These are phyloP conservation scores for Fusarium sp. DNA, from an alignment of 2,329 filamentous ascomycete species.

Conservation along the genomic window DNA sequence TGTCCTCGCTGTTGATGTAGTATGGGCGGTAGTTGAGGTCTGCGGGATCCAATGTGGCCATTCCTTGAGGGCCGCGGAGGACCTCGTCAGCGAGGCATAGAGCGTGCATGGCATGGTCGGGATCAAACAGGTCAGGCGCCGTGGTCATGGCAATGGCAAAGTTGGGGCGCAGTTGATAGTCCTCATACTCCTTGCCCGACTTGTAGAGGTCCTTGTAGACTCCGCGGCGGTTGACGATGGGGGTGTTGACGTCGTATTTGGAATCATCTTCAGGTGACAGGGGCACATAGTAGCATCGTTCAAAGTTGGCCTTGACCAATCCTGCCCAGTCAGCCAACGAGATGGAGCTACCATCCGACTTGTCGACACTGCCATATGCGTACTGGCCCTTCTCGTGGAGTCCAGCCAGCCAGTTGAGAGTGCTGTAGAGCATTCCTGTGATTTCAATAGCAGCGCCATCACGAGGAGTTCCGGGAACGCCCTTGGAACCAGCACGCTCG, in stretches of 20 bases:
- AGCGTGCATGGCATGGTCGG: constrained; percentile 80
- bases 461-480: constrained; percentile 93
- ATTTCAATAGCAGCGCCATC: constrained; percentile 97
- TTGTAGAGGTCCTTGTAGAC: constrained; percentile 98
- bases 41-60: constrained; percentile 92
- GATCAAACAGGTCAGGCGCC: constrained; percentile 86
- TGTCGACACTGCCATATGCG: constrained; percentile 77
- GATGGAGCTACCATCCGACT: constrained; percentile 68
- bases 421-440: constrained; percentile 91
- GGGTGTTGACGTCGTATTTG: constrained; percentile 82
- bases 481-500: constrained; percentile 88
- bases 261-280: constrained; percentile 73
- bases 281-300: constrained; percentile 91
- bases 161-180: constrained; percentile 95
- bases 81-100: constrained; percentile 82
- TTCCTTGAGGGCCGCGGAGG: constrained; percentile 88
- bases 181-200: constrained; percentile 94
- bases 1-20: constrained; percentile 96
- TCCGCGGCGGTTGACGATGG: constrained; percentile 86
- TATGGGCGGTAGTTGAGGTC: constrained; percentile 95
- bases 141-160: constrained; percentile 97
- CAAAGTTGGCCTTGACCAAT: constrained; percentile 86
- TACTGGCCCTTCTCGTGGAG: constrained; percentile 77
- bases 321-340: constrained; percentile 82
- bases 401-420: constrained; percentile 80